Base-by-base conservation (phyloP, 176 grass and related monocot genomes). In the Stipa capillata region DNA sequence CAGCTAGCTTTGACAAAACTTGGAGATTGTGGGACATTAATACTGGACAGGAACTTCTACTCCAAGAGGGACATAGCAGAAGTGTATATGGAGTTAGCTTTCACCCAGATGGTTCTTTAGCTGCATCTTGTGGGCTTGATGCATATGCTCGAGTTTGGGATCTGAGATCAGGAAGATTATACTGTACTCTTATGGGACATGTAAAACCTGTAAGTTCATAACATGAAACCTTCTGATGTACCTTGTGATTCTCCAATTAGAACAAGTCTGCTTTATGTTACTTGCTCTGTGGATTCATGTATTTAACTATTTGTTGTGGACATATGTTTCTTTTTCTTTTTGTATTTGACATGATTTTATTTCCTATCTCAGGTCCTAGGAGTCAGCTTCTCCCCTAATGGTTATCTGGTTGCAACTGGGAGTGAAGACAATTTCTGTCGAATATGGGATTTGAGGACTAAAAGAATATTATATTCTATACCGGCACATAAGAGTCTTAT, bases 61-160 rank as follows among this genome's bases (percentile, higher is more conserved):
- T 90, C 50, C 94, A 97, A 81, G 91, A 97, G 60, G 94, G 94
- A 8, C 94, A 97, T 37, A 94, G 87, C 81, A 93, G 94, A 85
- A 85, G 89, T 48, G 86, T 97, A 6, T 97, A 97, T 69, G 86
- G 81, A 52, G 73, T 97, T 78, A 44, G 79, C 78, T 97, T 97
- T 73, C 94, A 97, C 67, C 91, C 86, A 2, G 94, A 97, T 66
- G 94, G 91, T 70, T 97, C 94, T 69, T 89, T 97, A 69, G 91
- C 66, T 9, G 86, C 91, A 59, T 89, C 91, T 18, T 91, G 86
- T 67, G 91, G 94, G 76, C 91, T 93, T 43, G 94, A 94, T 79
- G 32, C 87, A 5, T 73, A 91, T 72, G 84, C 86, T 58, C 86
- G 86, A 24, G 87, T 97, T 27, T 97, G 94, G 91, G 94, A 97